phyloP scores from a whole-genome alignment of 2,329 filamentous ascomycete genomes.

The Didymella pomorum region DNA sequence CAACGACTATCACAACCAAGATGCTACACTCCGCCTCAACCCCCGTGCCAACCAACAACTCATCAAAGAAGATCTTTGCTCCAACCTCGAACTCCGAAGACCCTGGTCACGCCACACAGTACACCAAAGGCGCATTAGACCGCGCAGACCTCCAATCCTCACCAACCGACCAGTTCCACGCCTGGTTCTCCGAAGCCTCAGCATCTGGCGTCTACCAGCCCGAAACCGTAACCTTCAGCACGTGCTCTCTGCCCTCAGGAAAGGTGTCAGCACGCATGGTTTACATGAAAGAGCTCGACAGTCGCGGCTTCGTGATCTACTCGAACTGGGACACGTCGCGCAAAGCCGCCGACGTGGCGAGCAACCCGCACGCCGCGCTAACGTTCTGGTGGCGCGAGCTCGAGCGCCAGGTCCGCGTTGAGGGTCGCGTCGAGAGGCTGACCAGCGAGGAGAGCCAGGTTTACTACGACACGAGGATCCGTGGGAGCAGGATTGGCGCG shows the following conservation, averaged over 20 bases:
- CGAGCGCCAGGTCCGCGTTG: conserved; percentile 90
- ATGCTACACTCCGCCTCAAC: conserved; percentile 39
- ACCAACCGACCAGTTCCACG: conserved; percentile 85
- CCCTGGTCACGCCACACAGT: conserved; percentile 76
- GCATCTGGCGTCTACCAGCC: conserved; percentile 71
- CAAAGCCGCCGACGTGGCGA: conserved; percentile 71
- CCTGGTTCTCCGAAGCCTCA: conserved; percentile 83
- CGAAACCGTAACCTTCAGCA: conserved; percentile 72
- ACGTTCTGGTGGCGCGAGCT: conserved; percentile 90
- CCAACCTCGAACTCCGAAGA: conserved; percentile 63
- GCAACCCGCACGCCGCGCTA: conserved; percentile 80
- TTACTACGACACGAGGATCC: conserved; percentile 71
- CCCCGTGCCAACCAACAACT: conserved; percentile 14
- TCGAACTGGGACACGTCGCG: conserved; percentile 85
- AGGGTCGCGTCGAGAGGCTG: conserved; percentile 76
- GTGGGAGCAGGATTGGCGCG: conserved; percentile 85
- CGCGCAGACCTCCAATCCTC: conserved; percentile 66
- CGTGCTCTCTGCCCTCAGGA: conserved; percentile 83
- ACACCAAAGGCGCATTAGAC: conserved; percentile 71
- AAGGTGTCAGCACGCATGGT: conserved; percentile 85
- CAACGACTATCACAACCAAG: neutral
- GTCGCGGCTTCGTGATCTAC: conserved; percentile 86
- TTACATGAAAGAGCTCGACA: conserved; percentile 94
- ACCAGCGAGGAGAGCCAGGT: conserved; percentile 73
- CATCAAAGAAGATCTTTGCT: conserved; percentile 62